Conservation (phyloP, 352 stramenopile species). For the Pythium dissotocum region DNA sequence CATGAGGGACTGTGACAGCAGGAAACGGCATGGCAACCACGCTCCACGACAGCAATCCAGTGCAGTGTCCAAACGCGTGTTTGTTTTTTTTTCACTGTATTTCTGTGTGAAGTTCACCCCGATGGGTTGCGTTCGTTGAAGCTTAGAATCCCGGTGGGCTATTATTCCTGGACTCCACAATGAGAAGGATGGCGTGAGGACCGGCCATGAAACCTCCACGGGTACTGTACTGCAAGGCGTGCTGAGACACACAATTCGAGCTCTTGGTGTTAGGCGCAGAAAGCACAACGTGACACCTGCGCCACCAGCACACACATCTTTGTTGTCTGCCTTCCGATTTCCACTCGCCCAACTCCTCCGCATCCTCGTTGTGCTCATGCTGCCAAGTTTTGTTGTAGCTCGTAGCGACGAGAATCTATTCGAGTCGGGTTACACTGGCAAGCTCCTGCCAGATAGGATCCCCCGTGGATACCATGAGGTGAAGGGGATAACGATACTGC, state of each 20-base stretch:
- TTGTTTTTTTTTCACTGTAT: not conserved
- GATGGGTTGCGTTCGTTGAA: not conserved
- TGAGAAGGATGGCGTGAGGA: not conserved
- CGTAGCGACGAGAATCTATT: not conserved
- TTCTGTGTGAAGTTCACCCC: no score
- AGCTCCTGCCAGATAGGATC: slow-evolving; percentile 1
- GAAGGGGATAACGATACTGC: not conserved
- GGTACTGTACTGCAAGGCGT: not conserved
- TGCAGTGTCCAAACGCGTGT: not conserved
- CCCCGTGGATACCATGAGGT: no score
- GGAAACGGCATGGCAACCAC: not conserved
- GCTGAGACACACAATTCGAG: not conserved
- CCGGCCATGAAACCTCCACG: not conserved
- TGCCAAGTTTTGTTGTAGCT: no score
- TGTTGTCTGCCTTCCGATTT: slow-evolving; percentile 6
- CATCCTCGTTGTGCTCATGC: not conserved
- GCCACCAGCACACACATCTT: slow-evolving; percentile 14
- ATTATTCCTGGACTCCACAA: not conserved
- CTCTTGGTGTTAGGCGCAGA: slow-evolving; percentile 1
- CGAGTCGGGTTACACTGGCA: not conserved
- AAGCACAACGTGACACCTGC: slow-evolving; percentile 3
- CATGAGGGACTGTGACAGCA: not conserved
- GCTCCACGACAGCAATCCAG: not conserved
- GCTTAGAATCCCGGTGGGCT: not conserved
- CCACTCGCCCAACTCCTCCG: not conserved